Conservation (phyloP, 345 rosid genomes). For the Syzygium jambos region DNA sequence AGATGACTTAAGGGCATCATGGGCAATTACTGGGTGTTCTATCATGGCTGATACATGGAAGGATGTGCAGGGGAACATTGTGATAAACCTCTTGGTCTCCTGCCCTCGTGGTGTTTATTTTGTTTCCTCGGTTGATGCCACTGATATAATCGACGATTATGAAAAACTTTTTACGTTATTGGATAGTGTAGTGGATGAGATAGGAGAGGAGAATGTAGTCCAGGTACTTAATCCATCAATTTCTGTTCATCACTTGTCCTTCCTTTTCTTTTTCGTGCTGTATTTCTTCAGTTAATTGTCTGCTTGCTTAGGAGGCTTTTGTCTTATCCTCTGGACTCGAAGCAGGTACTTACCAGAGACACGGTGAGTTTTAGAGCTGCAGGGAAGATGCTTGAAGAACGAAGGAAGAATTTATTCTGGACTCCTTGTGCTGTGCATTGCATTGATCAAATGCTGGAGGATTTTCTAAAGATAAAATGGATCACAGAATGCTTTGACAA, state of each 20-base stretch:
- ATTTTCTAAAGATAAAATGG: slow-evolving; percentile 46
- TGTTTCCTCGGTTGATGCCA: slow-evolving; percentile 58
- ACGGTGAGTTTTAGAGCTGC: slow-evolving; percentile 41
- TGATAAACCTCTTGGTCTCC: slow-evolving; percentile 52
- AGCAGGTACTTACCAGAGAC: slow-evolving; percentile 53
- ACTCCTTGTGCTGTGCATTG: slow-evolving; percentile 61
- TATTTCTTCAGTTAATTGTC: not conserved
- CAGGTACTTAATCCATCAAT: slow-evolving; percentile 26
- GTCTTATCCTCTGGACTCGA: not conserved
- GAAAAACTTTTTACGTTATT: slow-evolving; percentile 39
- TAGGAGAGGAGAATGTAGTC: slow-evolving; percentile 67
- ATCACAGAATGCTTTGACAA: slow-evolving; percentile 59
- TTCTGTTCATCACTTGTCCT: not conserved
- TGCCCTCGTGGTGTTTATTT: slow-evolving; percentile 56
- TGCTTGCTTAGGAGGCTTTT: slow-evolving; percentile 2
- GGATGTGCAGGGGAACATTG: slow-evolving; percentile 44
- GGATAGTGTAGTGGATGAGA: slow-evolving; percentile 66
- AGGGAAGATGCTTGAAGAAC: slow-evolving; percentile 81
- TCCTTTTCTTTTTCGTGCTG: not conserved
- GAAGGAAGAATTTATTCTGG: slow-evolving; percentile 67
- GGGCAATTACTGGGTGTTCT: slow-evolving; percentile 53
- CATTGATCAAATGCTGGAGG: slow-evolving; percentile 62
- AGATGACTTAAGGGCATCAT: slow-evolving; percentile 31
- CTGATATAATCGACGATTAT: slow-evolving; percentile 44
- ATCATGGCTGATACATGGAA: slow-evolving; percentile 62